Evolutionary conservation across 768 basidiomycete genomes (phyloP).

Genomic region (Clathrus columnatus): DNA sequence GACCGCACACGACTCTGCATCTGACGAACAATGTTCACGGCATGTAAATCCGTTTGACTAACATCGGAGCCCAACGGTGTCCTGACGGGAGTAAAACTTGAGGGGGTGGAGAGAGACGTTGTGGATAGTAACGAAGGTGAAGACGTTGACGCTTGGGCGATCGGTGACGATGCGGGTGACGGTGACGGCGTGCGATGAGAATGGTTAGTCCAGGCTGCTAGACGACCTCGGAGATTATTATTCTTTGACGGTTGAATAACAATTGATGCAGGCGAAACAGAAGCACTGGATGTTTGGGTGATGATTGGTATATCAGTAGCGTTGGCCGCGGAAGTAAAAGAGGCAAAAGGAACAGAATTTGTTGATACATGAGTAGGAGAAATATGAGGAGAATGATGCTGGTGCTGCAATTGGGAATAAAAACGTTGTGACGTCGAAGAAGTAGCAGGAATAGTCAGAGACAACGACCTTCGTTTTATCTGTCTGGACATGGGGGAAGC

Average conservation of each 20-base stretch:
- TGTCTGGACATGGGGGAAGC: not conserved
- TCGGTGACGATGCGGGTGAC: constrained; percentile 15
- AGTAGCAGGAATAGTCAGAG: not conserved
- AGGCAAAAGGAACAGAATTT: not conserved
- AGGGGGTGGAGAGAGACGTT: not conserved
- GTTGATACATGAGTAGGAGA: not conserved
- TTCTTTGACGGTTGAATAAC: constrained; percentile 24
- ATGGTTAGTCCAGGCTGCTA: constrained; percentile 40
- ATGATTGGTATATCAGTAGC: constrained; percentile 33
- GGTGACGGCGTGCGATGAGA: constrained; percentile 11
- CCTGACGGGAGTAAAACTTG: not conserved
- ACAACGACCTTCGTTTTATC: constrained; percentile 6
- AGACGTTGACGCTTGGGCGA: constrained; percentile 11
- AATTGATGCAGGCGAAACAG: constrained; percentile 25
- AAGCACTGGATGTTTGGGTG: constrained; percentile 35
- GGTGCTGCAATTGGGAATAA: not conserved
- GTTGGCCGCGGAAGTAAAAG: constrained; percentile 11
- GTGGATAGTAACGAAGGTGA: not conserved
- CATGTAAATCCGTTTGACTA: not conserved
- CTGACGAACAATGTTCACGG: constrained; percentile 1
- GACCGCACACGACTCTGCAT: constrained; percentile 7
- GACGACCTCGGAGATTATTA: constrained; percentile 37
- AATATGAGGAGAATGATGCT: not conserved
- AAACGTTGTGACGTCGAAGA: not conserved
- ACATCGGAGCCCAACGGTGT: constrained; percentile 1